phyloP scores from a whole-genome alignment of 768 basidiomycete genomes.

The Tremella yokohamensis region DNA sequence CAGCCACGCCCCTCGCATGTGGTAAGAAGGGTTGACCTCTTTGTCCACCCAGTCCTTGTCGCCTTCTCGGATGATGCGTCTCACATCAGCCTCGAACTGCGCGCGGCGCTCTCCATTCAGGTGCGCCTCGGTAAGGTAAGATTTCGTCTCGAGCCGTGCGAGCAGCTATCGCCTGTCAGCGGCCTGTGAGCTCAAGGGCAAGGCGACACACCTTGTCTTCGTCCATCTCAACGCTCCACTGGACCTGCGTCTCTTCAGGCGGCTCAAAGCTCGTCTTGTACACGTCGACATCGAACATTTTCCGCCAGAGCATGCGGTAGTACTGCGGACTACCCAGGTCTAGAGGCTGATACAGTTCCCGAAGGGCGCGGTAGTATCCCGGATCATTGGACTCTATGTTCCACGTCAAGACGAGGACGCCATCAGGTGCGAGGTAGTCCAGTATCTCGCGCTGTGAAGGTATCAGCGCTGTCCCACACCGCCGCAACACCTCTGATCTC shows the following conservation, averaged over 20 bases:
- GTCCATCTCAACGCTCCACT: slow-evolving; percentile 58
- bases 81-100: slow-evolving; percentile 57
- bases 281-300: slow-evolving; percentile 61
- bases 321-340: slow-evolving; percentile 78
- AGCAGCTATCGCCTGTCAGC: slow-evolving; percentile 47
- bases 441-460: slow-evolving; percentile 64
- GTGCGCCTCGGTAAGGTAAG: slow-evolving; percentile 69
- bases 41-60: slow-evolving; percentile 70
- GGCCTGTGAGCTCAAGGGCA: neutral
- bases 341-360: slow-evolving; percentile 65
- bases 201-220: slow-evolving; percentile 51
- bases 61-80: slow-evolving; percentile 59
- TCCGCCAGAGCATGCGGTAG: slow-evolving; percentile 70
- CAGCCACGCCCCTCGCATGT: neutral
- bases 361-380: slow-evolving; percentile 56
- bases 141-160: slow-evolving; percentile 74
- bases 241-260: slow-evolving; percentile 57
- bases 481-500: neutral
- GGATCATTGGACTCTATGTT: slow-evolving; percentile 63
- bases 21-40: slow-evolving; percentile 39
- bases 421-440: slow-evolving; percentile 73
- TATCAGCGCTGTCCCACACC: neutral
- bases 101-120: slow-evolving; percentile 57
- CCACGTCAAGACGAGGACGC: slow-evolving; percentile 74
- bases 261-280: slow-evolving; percentile 63